Conservation (phyloP, 192 early-diverging fungal genomes). For the Gigaspora rosea region DNA sequence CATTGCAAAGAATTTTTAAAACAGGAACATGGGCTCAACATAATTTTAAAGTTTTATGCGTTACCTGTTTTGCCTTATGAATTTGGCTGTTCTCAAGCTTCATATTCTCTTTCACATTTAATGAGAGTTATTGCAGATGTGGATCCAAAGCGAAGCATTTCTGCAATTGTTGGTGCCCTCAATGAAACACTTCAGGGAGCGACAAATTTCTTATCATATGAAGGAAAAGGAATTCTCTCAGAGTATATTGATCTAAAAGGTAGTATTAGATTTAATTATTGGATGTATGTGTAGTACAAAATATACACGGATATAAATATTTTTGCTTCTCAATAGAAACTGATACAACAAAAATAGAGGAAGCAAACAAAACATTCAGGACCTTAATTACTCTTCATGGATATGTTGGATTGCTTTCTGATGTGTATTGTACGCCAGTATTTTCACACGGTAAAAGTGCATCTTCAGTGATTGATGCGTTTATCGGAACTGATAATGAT, state of each 20-base stretch:
- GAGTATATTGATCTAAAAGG: constrained; percentile 67
- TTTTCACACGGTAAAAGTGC: constrained; percentile 68
- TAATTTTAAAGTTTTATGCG: constrained; percentile 63
- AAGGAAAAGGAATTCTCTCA: constrained; percentile 42
- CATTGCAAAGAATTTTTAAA: constrained; percentile 78
- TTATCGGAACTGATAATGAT: constrained; percentile 55
- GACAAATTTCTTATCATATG: constrained; percentile 47
- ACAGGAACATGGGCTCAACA: constrained; percentile 57
- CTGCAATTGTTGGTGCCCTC: constrained; percentile 56
- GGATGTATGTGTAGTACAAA: not conserved
- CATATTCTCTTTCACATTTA: constrained; percentile 69
- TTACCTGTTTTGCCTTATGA: constrained; percentile 75
- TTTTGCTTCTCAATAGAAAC: not conserved
- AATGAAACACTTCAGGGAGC: constrained; percentile 47
- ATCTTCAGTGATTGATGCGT: constrained; percentile 59
- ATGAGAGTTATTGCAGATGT: constrained; percentile 71
- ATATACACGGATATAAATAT: not conserved
- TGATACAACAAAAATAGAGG: constrained; percentile 7
- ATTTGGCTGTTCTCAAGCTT: constrained; percentile 63
- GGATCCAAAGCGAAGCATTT: constrained; percentile 56
- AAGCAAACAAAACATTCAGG: constrained; percentile 57
- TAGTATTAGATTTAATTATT: constrained; percentile 20
- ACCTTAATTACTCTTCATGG: constrained; percentile 63
- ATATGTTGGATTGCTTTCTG: constrained; percentile 63
- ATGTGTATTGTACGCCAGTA: constrained; percentile 67